Evolutionary conservation across 805 yeast species (phyloP).

Genomic region (Saccharomyces paradoxus): DNA sequence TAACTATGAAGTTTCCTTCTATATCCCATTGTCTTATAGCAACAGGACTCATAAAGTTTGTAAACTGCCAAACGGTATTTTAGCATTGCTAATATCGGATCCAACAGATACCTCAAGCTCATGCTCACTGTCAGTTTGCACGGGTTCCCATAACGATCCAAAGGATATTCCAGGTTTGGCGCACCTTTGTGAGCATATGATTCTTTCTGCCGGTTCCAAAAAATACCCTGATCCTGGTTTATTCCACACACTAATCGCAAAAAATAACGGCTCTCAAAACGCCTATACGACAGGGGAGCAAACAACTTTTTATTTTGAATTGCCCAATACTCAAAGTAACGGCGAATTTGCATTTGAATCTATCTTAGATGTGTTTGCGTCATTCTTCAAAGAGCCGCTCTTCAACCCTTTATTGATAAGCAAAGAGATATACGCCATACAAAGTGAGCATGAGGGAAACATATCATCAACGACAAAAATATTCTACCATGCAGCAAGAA

Average conservation of each 20-base stretch:
- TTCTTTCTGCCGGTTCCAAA: conserved; percentile 47
- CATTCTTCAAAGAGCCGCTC: conserved; percentile 43
- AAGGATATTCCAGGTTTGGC: conserved; percentile 68
- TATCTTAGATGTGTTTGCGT: conserved; percentile 42
- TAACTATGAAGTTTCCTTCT: conserved; percentile 19
- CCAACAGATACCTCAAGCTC: conserved; percentile 56
- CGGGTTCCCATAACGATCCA: conserved; percentile 81
- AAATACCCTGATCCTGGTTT: conserved; percentile 41
- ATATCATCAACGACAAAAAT: conserved; percentile 37
- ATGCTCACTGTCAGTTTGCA: conserved; percentile 63
- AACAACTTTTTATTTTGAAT: conserved; percentile 55
- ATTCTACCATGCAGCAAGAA: conserved; percentile 50
- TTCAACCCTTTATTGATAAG: conserved; percentile 37
- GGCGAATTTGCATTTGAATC: conserved; percentile 37
- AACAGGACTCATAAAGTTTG: conserved; percentile 39
- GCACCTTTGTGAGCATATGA: conserved; percentile 79
- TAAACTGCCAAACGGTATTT: conserved; percentile 59
- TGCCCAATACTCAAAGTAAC: conserved; percentile 37
- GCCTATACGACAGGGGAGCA: conserved; percentile 65
- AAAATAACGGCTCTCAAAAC: conserved; percentile 51
- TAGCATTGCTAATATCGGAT: conserved; percentile 66
- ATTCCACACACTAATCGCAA: conserved; percentile 37
- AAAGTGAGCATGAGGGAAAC: conserved; percentile 61
- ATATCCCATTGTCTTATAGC: conserved; percentile 32
- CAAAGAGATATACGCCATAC: conserved; percentile 51